phyloP scores from a whole-genome alignment of 2,329 filamentous ascomycete species.

The Colletotrichum paranaense region DNA sequence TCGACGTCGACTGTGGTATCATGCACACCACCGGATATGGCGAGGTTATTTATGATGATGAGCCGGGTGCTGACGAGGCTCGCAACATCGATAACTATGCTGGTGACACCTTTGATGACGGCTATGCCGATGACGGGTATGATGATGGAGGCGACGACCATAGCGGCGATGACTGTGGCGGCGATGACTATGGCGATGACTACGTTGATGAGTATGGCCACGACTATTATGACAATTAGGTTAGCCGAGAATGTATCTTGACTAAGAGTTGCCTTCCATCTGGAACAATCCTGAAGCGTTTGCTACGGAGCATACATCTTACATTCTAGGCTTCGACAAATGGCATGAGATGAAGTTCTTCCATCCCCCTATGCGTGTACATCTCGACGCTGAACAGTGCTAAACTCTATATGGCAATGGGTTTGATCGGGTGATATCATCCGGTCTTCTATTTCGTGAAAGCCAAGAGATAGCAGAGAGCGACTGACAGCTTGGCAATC shows the following conservation, averaged over 20 bases:
- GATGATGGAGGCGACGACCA: conserved; percentile 56
- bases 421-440: too few species aligned
- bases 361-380: not conserved
- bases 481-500: too few species aligned
- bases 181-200: conserved; percentile 40
- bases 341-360: not conserved
- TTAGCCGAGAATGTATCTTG: not conserved
- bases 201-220: not conserved
- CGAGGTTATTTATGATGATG: not conserved
- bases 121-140: conserved; percentile 10
- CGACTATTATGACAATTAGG: conserved; percentile 35
- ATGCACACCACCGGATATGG: not conserved
- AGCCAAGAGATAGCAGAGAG: too few species aligned
- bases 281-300: not conserved
- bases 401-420: too few species aligned
- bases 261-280: not conserved
- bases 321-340: not conserved
- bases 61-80: not conserved
- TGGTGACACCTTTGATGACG: not conserved
- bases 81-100: not conserved
- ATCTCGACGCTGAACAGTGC: not conserved
- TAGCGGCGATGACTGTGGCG: conserved; percentile 47
- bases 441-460: too few species aligned
- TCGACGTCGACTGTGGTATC: not conserved
- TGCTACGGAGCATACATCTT: not conserved